phyloP scores from a whole-genome alignment of 192 early-diverging fungal genomes.

The Paraglomus brasilianum region DNA sequence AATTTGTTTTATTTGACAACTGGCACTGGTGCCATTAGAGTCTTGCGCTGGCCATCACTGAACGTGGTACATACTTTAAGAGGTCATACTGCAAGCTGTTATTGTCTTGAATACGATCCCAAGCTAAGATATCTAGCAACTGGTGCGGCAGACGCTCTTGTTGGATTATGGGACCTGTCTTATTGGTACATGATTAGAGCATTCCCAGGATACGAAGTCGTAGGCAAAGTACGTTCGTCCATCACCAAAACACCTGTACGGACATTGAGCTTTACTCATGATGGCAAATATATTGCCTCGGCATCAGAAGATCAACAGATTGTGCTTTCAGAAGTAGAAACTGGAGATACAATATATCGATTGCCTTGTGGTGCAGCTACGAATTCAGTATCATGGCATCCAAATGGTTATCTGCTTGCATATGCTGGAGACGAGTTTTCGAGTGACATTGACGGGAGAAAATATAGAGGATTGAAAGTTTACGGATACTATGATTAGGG shows the following conservation, averaged over 20 bases:
- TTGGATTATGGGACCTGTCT: conserved; percentile 72
- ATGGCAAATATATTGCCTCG: conserved; percentile 73
- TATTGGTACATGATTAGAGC: no score
- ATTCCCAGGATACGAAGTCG: no score
- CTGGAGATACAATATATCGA: conserved; percentile 68
- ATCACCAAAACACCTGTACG: conserved; percentile 77
- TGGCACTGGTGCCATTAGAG: conserved; percentile 67
- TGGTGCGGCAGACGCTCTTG: conserved; percentile 74
- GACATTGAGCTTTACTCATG: conserved; percentile 74
- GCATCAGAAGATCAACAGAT: conserved; percentile 77
- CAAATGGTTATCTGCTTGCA: conserved; percentile 69
- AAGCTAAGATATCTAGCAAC: conserved; percentile 72
- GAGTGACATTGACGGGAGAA: conserved; percentile 28
- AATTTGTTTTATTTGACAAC: conserved; percentile 77
- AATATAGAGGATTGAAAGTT: conserved; percentile 21
- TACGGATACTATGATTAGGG: conserved; percentile 23
- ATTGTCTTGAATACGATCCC: conserved; percentile 80
- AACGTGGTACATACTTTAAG: conserved; percentile 51
- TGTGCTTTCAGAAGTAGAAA: conserved; percentile 65
- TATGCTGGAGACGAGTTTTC: conserved; percentile 73
- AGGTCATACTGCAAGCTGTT: conserved; percentile 80
- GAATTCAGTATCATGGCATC: conserved; percentile 82
- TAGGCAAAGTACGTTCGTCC: no score
- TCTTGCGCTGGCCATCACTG: conserved; percentile 69
- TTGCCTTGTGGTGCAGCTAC: conserved; percentile 65